These are phyloP conservation scores for Sisymbrium altissimum DNA, from an alignment of 345 rosid species.

Conservation along the genomic window DNA sequence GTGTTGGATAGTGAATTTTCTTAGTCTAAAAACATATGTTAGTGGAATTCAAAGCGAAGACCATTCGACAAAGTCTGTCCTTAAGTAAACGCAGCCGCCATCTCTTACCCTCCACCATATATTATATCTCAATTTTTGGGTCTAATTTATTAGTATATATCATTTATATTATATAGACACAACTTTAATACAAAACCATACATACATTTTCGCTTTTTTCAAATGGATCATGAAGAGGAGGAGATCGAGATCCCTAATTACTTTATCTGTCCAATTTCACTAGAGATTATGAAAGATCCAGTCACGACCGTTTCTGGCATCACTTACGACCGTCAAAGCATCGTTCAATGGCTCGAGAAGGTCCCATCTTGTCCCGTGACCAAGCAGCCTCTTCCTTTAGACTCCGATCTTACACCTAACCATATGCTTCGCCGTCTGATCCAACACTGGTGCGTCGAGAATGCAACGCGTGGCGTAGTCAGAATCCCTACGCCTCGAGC, in stretches of 20 bases:
- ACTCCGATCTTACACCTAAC: conserved; percentile 71
- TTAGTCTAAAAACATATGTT: neutral
- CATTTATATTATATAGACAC: neutral
- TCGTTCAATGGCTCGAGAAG: conserved; percentile 61
- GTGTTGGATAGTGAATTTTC: neutral
- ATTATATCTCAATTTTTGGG: neutral
- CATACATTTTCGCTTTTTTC: neutral
- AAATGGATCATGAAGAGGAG: conserved; percentile 28
- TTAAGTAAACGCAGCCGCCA: conserved; percentile 34
- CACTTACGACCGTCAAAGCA: conserved; percentile 79
- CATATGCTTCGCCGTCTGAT: conserved; percentile 68
- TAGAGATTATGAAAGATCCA: conserved; percentile 85
- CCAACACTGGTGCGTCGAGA: conserved; percentile 65
- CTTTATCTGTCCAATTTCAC: conserved; percentile 76
- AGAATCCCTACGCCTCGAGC: conserved; percentile 57
- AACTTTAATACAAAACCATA: neutral
- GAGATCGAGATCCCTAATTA: conserved; percentile 64
- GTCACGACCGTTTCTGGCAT: conserved; percentile 73
- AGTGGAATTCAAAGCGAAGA: conserved; percentile 28
- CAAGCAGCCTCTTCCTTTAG: conserved; percentile 50
- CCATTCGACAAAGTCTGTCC: conserved; percentile 14
- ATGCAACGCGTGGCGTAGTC: conserved; percentile 46
- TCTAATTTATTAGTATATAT: neutral
- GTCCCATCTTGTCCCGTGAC: conserved; percentile 59
- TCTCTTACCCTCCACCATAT: conserved; percentile 19